Base-by-base conservation (phyloP, 345 rosid species). In the Limnanthes douglasii region DNA sequence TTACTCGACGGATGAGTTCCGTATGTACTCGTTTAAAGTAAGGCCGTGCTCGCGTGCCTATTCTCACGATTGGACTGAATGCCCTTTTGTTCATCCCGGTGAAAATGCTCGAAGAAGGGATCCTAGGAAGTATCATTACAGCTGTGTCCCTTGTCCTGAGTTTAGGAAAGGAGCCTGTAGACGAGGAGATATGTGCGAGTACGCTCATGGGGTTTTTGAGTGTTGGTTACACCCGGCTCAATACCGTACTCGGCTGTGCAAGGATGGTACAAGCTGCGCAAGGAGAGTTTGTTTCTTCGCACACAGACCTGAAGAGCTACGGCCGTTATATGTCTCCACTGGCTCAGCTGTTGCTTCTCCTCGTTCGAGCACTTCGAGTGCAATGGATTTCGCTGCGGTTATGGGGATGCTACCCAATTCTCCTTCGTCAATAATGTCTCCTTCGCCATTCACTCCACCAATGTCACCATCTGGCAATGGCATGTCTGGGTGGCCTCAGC, bases 191-290 rank as follows among this genome's bases (percentile, higher is more conserved):
- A 76, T 88, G 86, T 88, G 97, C 14, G 97, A 88, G 43, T 88
- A 79, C 65, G 97, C 97, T 1, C 97, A 88, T 36, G 97, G 97
- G 19, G 95, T 88, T 42, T 88, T 88, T 45, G 97, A 88, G 41
- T 88, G 95, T 48, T 88, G 97, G 97, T 90, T 88, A 1, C 97
- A 88, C 43, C 97, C 97, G 0, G 97, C 97, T 34, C 97, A 88
- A 28, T 88, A 88, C 29, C 65, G 97, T 32, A 88, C 97, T 3
- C 61, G 95, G 8, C 70, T 88, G 8, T 88, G 97, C 42, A 88
- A 88, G 61, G 97, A 88, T 22, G 94, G 97, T 6, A 79, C 78
- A 0, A 56, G 61, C 16, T 88, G 97, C 56, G 86, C 74, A 1
- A 66, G 97, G 12, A 66, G 97, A 12, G 95, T 88, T 13, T 88